Evolutionary conservation across 1,284 basidiomycete species (phyloP), one percentile per base, ranked within the genome.

Genomic region (Leccinum angustisporum): DNA sequence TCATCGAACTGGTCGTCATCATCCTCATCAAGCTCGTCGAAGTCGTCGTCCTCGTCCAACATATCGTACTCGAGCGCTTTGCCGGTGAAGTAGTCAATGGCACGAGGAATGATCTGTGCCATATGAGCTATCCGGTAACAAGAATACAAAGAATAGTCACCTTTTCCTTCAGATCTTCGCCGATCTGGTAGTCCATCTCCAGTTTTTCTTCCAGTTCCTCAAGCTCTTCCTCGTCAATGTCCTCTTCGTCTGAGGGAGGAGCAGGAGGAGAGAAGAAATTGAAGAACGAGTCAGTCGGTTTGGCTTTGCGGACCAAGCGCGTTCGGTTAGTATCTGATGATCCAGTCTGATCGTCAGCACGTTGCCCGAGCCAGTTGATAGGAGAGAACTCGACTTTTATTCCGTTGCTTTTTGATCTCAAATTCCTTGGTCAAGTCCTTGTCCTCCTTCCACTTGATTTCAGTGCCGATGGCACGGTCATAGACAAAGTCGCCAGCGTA

Each of bases 361-460:
- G 25, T 9, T 14, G 38, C 38, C 56, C 21, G 58, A 48, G 57
- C 34, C 25, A 52, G 31, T n/a, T 25, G 54, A 33, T 58, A 54
- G 66, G 51, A 54, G 50, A 54, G 27, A 11, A 48, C 25, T 87
- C 63, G 72, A 96, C 94, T 94, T 85, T 98, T 99, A 83, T 98
- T 98, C 71, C 96, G 84, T 80, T 98, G 97, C 84, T 98, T 98
- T 86, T 98, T 98, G 77, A 98, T 96, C 82, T 98, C 97, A 70
- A 95, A 91, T 81, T 94, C 93, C 81, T 96, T 95, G 59, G 96
- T 98, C 63, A 98, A 82, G 80, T 99, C 94, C 82, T 97, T 97
- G 71, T 97, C 97, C 76, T 95, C 95, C 81, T 97, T 97, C 97
- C 97, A 98, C 75, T 91, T 88, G 79, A 99, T 96, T 73, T 90